Evolutionary conservation across 768 basidiomycete species (phyloP).

Genomic region (Butyriboletus loyo): DNA sequence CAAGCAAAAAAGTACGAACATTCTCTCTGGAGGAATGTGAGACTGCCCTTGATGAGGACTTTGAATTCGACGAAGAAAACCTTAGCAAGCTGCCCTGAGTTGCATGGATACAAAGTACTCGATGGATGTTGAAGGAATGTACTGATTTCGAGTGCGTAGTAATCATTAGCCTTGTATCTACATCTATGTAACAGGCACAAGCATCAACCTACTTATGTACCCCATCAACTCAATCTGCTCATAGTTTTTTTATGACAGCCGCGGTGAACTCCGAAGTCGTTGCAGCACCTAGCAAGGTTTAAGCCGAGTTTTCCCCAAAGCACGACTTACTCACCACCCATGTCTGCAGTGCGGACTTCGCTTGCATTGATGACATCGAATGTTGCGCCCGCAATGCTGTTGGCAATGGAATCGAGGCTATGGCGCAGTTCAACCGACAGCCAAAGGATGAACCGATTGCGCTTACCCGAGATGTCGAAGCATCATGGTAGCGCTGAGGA

Average conservation of each 20-base stretch:
- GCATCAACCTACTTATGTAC: not conserved
- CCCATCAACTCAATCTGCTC: conserved; percentile 9
- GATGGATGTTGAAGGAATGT: conserved; percentile 15
- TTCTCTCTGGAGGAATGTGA: conserved; percentile 54
- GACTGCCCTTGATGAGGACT: conserved; percentile 45
- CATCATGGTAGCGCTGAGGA: conserved; percentile 97
- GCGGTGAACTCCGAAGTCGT: conserved; percentile 95
- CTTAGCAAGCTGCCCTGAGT: conserved; percentile 22
- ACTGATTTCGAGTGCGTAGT: conserved; percentile 7
- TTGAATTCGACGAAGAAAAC: conserved; percentile 44
- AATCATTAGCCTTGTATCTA: conserved; percentile 20
- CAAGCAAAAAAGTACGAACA: conserved; percentile 40
- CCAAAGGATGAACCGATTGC: conserved; percentile 11
- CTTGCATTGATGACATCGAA: conserved; percentile 90
- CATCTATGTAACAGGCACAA: conserved; percentile 24
- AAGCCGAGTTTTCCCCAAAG: conserved; percentile 1
- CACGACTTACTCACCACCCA: conserved; percentile 69
- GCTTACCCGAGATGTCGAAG: conserved; percentile 90
- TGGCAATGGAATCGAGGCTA: conserved; percentile 89
- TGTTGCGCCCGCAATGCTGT: conserved; percentile 87
- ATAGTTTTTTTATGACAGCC: conserved; percentile 83
- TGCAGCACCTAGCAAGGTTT: conserved; percentile 57
- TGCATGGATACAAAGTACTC: not conserved
- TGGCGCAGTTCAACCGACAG: conserved; percentile 6
- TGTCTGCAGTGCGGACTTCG: conserved; percentile 89